Base-by-base conservation (phyloP, 257 asterid genomes). In the Coffea canephora region DNA sequence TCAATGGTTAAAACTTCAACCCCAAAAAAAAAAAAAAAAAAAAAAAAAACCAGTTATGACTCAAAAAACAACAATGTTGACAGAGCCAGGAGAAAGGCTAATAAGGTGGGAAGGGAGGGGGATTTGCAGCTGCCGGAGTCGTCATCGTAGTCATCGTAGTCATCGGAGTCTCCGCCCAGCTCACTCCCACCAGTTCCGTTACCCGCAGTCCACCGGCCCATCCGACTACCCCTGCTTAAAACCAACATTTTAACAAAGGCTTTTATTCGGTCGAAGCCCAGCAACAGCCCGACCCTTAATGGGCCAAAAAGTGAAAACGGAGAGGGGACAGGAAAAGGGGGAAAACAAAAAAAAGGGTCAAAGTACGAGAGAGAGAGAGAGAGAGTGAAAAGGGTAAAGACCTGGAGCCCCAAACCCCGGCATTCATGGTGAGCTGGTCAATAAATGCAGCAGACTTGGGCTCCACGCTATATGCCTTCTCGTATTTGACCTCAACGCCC, bases 341-440 rank as follows among this genome's bases (percentile, higher is more conserved):
- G 5, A 39, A 39, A 39, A 31, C 31, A 31, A 39, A 39, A 66
- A 49, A 13, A 12, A 46, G 27, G 15, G n/a, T 34, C 2, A 23
- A 1, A 21, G 7, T 9, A 62, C 0, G n/a, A n/a, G n/a, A n/a
- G 18, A 15, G 11, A 25, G 10, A 57, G 15, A 15, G 36, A 27
- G 36, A 21, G 3, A 41, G 25, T 23, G 46, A 21, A 52, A 73
- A 54, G 6, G 0, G 1, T 34, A 36, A 1, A 43, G 68, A 81
- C 84, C 84, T 81, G 81, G 84, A 81, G 9, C 84, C 86, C 71
- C 81, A 71, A 39, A 83, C 88, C 3, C 88, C 88, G 69, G 86
- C 81, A 18, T 83, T 80, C 77, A 61, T 69, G 72, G 88, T 85
- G 68, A 85, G 81, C 71, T 85, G 88, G 54, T 80, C 84, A 10